Base-by-base conservation (phyloP, 805 yeast species). In the Nakazawaea molendinolei region DNA sequence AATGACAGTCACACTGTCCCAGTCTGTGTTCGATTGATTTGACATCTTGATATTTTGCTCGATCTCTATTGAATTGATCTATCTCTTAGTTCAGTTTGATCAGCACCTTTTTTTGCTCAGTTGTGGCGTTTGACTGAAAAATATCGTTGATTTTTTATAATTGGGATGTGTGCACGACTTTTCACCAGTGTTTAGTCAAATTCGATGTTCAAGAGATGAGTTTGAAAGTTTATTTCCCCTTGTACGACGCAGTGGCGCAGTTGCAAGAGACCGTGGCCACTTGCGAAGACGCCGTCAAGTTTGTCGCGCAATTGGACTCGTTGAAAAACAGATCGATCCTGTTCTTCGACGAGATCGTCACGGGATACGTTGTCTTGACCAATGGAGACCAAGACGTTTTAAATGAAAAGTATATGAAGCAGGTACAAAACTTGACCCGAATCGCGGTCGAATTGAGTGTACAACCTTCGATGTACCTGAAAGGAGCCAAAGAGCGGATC, bases 1-100 rank as follows among this genome's bases (percentile, higher is more conserved):
- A 50, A 92, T 86, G 42, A 84, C 65, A 29, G 96, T 87, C 52
- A 79, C 89, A 42, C 76, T 58, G 61, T 92, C 97, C 98, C 98
- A 92, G 63, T 87, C 97, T 29, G 79, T 53, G 39, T 45, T 47
- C 19, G 51, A 49, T 28, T 34, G 36, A 16, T 34, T 27, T 22
- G 38, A 34, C 38, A 34, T 34, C 15, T 26, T 33, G 7, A 29
- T 34, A 15, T 8, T 25, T 25, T 15, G 12, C 10, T 14, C 16
- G 22, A 13, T 29, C 17, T n/a, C n/a, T 28, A 14, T 7, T 33
- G 31, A 20, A n/a, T 33, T 15, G 18, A 6, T 9, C 19, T 4
- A 26, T n/a, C n/a, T n/a, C n/a, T n/a, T n/a, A n/a, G n/a, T n/a
- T n/a, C n/a, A n/a, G n/a, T n/a, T n/a, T n/a, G n/a, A n/a, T n/a